These are phyloP conservation scores for Chalciporus pseudorubinellus DNA, from an alignment of 768 basidiomycete species.

Conservation along the genomic window DNA sequence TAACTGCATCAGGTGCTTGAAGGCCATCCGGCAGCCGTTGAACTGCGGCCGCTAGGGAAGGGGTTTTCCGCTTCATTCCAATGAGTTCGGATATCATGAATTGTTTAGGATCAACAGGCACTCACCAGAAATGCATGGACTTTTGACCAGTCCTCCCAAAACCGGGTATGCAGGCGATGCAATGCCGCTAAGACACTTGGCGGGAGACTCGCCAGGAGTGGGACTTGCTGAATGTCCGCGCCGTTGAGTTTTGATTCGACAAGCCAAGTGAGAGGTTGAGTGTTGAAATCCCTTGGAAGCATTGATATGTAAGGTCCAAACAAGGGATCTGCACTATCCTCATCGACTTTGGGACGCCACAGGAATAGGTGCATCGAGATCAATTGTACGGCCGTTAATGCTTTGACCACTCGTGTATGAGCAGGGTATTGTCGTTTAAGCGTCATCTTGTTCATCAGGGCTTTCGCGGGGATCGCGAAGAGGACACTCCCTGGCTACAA, in stretches of 20 bases:
- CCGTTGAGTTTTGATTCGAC: conserved; percentile 29
- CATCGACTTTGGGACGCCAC: conserved; percentile 48
- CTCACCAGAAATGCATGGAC: conserved; percentile 55
- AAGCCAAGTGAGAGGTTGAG: conserved; percentile 83
- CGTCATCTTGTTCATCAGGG: conserved; percentile 72
- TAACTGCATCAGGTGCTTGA: conserved; percentile 7
- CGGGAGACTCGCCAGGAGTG: conserved; percentile 48
- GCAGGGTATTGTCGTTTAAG: conserved; percentile 58
- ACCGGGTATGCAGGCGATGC: conserved; percentile 44
- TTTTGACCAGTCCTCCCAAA: conserved; percentile 56
- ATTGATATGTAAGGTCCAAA: conserved; percentile 80
- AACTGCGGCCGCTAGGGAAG: neutral
- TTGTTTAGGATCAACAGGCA: neutral
- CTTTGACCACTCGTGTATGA: conserved; percentile 11
- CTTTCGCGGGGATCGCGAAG: conserved; percentile 66
- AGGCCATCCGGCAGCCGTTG: neutral
- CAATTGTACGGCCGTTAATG: conserved; percentile 65
- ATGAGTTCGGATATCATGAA: neutral
- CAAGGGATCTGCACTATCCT: conserved; percentile 47
- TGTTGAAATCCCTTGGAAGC: conserved; percentile 68
- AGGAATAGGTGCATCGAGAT: conserved; percentile 80
- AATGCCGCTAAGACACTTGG: conserved; percentile 43
- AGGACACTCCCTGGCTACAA: conserved; percentile 51
- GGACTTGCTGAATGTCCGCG: conserved; percentile 14
- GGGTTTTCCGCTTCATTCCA: conserved; percentile 4